phyloP scores from a whole-genome alignment of 2,329 filamentous ascomycete species.

The Trichoderma semiorbis region DNA sequence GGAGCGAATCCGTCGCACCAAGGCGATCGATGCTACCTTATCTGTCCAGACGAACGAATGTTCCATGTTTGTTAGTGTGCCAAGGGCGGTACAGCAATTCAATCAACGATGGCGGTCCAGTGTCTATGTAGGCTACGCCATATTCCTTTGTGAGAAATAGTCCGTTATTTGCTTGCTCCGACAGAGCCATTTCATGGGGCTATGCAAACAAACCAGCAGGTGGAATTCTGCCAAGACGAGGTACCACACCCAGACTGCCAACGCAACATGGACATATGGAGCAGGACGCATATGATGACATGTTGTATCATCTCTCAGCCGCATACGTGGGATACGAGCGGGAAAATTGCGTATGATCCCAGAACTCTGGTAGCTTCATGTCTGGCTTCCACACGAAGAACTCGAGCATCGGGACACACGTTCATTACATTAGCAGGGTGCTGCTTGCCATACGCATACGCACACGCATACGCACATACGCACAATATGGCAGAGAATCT shows the following conservation, averaged over 20 bases:
- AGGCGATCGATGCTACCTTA: background rate
- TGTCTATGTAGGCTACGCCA: background rate
- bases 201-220: background rate
- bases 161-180: background rate
- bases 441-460: background rate
- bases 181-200: background rate
- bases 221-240: background rate
- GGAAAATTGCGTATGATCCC: background rate
- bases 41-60: background rate
- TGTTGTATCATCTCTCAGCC: constrained; percentile 11
- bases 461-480: background rate
- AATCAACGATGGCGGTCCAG: background rate
- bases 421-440: background rate
- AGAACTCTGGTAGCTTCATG: background rate
- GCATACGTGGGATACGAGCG: constrained; percentile 2
- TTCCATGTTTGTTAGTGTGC: background rate
- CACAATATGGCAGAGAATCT: background rate
- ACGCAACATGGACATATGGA: background rate
- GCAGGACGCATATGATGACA: background rate
- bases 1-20: background rate
- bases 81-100: background rate
- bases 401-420: background rate
- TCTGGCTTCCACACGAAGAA: background rate
- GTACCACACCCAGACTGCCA: background rate
- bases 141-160: background rate